Percentiles rank a stretch among this genome's conserved stretches.
These are phyloP conservation scores for Cladophialophora bantiana DNA, from an alignment of 2,329 filamentous ascomycete genomes.

Conservation along the genomic window DNA sequence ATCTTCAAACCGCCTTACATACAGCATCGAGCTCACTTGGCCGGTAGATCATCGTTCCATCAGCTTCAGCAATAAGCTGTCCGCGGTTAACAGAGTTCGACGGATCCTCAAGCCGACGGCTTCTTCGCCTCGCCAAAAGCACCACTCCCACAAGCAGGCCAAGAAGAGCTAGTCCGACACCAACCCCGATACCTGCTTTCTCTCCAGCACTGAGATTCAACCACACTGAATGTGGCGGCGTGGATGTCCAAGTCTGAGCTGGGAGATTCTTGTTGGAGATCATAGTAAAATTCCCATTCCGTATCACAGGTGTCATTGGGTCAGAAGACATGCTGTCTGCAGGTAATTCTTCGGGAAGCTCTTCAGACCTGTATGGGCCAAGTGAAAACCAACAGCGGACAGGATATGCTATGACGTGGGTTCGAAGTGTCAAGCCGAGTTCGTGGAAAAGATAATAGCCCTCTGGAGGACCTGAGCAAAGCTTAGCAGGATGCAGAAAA, in stretches of 20 bases:
- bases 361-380: neutral
- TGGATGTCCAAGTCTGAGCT: neutral
- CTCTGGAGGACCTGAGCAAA: neutral
- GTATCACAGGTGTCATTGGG: slow-evolving; percentile 2
- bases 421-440: neutral
- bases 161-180: neutral
- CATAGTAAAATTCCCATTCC: slow-evolving; percentile 6
- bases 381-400: slow-evolving; percentile 2
- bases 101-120: slow-evolving; percentile 7
- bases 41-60: slow-evolving; percentile 1
- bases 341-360: neutral
- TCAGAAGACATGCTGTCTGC: neutral
- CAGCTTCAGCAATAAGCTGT: neutral
- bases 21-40: neutral
- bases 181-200: neutral
- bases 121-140: neutral
- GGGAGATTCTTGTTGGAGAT: neutral
- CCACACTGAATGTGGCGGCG: neutral
- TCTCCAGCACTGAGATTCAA: neutral
- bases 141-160: neutral
- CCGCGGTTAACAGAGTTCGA: neutral
- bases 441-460: slow-evolving; percentile 1
- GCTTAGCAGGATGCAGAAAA: neutral
- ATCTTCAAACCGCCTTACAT: neutral
- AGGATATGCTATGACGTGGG: slow-evolving; percentile 4